These are phyloP conservation scores for Lepidium sativum DNA, from an alignment of 345 rosid species.

Conservation along the genomic window DNA sequence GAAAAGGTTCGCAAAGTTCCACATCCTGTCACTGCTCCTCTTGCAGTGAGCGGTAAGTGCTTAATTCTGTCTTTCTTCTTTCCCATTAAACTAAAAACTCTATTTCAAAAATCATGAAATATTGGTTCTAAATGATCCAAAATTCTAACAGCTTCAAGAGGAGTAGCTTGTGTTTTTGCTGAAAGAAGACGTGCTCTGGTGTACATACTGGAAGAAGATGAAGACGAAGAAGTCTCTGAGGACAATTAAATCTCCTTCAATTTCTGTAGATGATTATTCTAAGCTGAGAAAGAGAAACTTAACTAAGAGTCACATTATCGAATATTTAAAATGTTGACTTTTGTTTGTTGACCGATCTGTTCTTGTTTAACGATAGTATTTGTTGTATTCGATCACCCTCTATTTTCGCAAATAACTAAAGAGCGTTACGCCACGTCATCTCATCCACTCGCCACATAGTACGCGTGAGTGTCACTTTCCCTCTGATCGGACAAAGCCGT, in stretches of 20 bases:
- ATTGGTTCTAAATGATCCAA: not conserved
- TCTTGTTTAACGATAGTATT: no score
- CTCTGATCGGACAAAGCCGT: slow-evolving; percentile 4
- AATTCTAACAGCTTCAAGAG: slow-evolving; percentile 51
- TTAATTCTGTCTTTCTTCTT: not conserved
- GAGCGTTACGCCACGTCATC: slow-evolving; percentile 20
- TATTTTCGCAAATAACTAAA: not conserved
- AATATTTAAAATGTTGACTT: slow-evolving; percentile 1
- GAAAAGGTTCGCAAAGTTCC: slow-evolving; percentile 66
- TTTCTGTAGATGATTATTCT: not conserved
- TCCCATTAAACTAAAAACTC: not conserved
- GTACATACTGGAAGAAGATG: slow-evolving; percentile 66
- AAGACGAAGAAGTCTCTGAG: slow-evolving; percentile 50
- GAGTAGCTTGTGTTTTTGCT: slow-evolving; percentile 65
- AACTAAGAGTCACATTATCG: not conserved
- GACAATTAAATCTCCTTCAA: slow-evolving; percentile 10
- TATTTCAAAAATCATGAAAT: not conserved
- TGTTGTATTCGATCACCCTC: no score
- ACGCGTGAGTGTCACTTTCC: slow-evolving; percentile 7
- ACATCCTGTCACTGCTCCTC: slow-evolving; percentile 50
- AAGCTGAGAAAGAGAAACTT: not conserved
- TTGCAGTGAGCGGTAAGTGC: slow-evolving; percentile 77
- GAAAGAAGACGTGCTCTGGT: slow-evolving; percentile 64
- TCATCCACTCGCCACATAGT: not conserved
- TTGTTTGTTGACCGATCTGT: not conserved